Conservation (phyloP, 2,329 filamentous ascomycete species). For the Zasmidium angulare region DNA sequence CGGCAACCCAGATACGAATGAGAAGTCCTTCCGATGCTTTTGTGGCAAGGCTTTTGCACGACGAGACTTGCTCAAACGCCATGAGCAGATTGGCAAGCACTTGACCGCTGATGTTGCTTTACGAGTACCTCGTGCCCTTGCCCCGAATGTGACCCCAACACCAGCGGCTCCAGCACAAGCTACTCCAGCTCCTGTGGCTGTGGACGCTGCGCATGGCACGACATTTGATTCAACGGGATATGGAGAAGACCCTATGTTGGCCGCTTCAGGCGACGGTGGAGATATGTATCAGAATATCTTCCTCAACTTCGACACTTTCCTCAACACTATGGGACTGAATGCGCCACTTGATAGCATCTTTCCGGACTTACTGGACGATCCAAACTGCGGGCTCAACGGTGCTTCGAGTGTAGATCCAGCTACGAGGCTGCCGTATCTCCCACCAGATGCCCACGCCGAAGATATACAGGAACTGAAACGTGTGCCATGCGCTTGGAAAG, state of each 20-base stretch:
- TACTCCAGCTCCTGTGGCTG: not conserved
- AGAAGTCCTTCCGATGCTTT: slow-evolving; percentile 14
- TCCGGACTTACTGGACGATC: not conserved
- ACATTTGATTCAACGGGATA: not conserved
- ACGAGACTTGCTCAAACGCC: slow-evolving; percentile 14
- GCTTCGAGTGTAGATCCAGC: not conserved
- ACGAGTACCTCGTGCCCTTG: not conserved
- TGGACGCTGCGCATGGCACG: not conserved
- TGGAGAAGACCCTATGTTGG: too few relatives aligned
- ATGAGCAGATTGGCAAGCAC: slow-evolving; percentile 8
- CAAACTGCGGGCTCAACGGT: not conserved
- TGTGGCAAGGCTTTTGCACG: slow-evolving; percentile 14
- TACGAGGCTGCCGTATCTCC: not conserved
- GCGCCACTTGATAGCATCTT: slow-evolving; percentile 4
- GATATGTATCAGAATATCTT: not conserved
- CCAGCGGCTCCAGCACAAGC: not conserved
- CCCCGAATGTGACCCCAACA: not conserved
- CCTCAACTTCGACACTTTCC: slow-evolving; percentile 13
- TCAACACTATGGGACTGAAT: slow-evolving; percentile 13
- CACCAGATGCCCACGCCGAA: slow-evolving; percentile 5
- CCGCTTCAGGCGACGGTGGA: too few relatives aligned
- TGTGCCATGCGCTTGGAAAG: slow-evolving; percentile 8
- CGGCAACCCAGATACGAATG: slow-evolving; percentile 13
- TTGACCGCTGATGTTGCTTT: not conserved
- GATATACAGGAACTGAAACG: slow-evolving; percentile 3